Conservation (phyloP, 441 rosid species). For the Jatropha podagrica region DNA sequence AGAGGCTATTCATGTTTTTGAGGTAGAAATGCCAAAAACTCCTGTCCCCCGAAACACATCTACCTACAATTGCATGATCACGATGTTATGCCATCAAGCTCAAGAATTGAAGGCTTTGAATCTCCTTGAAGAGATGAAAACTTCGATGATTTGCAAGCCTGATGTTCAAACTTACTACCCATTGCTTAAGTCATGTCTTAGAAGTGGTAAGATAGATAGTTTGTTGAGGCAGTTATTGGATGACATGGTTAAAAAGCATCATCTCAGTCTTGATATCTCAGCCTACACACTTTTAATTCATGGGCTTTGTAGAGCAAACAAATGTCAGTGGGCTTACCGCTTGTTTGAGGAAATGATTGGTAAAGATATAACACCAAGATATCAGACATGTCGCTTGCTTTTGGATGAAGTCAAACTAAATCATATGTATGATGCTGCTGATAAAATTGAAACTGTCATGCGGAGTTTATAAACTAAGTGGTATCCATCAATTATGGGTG, state of each 20-base stretch:
- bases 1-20: slow-evolving; percentile 58
- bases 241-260: slow-evolving; percentile 70
- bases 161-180: slow-evolving; percentile 72
- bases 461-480: slow-evolving; percentile 33
- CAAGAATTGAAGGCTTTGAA: slow-evolving; percentile 46
- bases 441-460: slow-evolving; percentile 54
- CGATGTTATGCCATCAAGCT: slow-evolving; percentile 64
- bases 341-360: slow-evolving; percentile 74
- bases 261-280: slow-evolving; percentile 71
- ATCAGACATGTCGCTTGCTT: slow-evolving; percentile 58
- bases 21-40: slow-evolving; percentile 52
- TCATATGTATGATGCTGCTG: slow-evolving; percentile 48
- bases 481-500: too few relatives aligned
- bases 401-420: slow-evolving; percentile 58
- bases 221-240: slow-evolving; percentile 55
- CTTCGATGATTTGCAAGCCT: slow-evolving; percentile 45
- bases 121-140: slow-evolving; percentile 57
- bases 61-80: slow-evolving; percentile 75
- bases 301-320: slow-evolving; percentile 61
- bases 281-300: slow-evolving; percentile 74
- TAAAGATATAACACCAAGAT: slow-evolving; percentile 58
- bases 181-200: slow-evolving; percentile 66
- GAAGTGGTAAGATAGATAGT: slow-evolving; percentile 49
- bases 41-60: slow-evolving; percentile 49
- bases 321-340: slow-evolving; percentile 60